Evolutionary conservation across 2,329 filamentous ascomycete species (phyloP).

Genomic region (Claviceps purpurea): DNA sequence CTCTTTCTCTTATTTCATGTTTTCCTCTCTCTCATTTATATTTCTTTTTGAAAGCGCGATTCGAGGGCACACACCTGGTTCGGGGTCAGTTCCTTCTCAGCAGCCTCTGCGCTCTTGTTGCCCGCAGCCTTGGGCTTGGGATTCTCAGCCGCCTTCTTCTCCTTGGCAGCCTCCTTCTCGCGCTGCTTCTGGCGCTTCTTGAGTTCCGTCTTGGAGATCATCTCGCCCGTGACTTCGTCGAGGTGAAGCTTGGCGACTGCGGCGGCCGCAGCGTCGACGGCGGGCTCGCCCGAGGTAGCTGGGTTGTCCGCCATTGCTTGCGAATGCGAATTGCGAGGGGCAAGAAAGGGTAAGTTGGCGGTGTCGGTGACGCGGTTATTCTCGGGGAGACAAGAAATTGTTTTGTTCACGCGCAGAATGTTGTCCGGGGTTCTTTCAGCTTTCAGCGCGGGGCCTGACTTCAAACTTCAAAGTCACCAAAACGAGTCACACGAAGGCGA

Average conservation of each 20-base stretch:
- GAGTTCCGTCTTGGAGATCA: constrained; percentile 69
- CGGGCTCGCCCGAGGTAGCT: constrained; percentile 19
- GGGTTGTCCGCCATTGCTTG: constrained; percentile 20
- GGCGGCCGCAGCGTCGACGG: constrained; percentile 39
- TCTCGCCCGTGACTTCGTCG: constrained; percentile 89
- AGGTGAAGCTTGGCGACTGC: constrained; percentile 61
- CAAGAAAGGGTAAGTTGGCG: no score
- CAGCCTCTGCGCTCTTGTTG: constrained; percentile 45
- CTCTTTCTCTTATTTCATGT: background rate
- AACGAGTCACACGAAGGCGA: no score
- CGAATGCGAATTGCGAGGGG: background rate
- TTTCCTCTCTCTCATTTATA: background rate
- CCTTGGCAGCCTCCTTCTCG: constrained; percentile 78
- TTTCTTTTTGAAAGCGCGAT: background rate
- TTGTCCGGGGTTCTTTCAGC: no score
- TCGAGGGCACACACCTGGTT: constrained; percentile 27
- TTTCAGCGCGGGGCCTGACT: no score
- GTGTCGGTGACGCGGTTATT: no score
- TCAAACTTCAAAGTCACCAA: no score
- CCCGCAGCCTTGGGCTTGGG: constrained; percentile 45
- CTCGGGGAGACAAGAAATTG: no score
- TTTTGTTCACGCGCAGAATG: no score
- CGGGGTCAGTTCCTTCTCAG: constrained; percentile 42
- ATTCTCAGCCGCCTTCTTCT: constrained; percentile 66
- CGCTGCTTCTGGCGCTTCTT: constrained; percentile 95